These are phyloP conservation scores for Phytomonas sp. DNA, from an alignment of 208 protist species.

Conservation along the genomic window DNA sequence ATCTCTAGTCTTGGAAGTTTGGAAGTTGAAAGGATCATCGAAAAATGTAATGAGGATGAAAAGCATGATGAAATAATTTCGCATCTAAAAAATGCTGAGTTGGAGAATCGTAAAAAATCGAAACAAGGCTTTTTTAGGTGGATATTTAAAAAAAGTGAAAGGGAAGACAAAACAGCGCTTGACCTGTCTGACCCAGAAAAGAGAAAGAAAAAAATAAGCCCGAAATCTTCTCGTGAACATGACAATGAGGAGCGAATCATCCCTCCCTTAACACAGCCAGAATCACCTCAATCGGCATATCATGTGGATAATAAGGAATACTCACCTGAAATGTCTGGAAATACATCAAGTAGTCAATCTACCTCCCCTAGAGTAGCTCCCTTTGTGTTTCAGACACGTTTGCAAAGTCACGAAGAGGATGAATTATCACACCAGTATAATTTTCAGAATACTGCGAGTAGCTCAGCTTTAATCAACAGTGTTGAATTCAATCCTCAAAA, in stretches of 20 bases:
- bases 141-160: slow-evolving; percentile 13
- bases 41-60: slow-evolving; percentile 8
- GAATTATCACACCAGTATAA: slow-evolving; percentile 14
- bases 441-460: slow-evolving; percentile 9
- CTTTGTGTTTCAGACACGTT: background rate
- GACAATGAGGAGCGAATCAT: background rate
- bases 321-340: background rate
- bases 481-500: background rate
- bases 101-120: background rate
- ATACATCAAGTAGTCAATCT: background rate
- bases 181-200: background rate
- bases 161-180: background rate
- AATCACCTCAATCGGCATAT: background rate
- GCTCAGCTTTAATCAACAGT: background rate
- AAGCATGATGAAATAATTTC: slow-evolving; percentile 16
- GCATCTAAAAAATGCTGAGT: slow-evolving; percentile 7
- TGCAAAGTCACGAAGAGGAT: slow-evolving; percentile 6
- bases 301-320: background rate
- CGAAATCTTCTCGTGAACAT: background rate
- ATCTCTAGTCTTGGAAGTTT: slow-evolving; percentile 15
- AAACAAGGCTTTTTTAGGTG: slow-evolving; percentile 17
- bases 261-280: background rate
- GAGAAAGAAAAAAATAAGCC: slow-evolving; percentile 10
- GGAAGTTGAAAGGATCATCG: slow-evolving; percentile 5
- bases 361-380: background rate